Evolutionary conservation across 179 eudicot species (phyloP).

Genomic region (Nepenthes alata): DNA sequence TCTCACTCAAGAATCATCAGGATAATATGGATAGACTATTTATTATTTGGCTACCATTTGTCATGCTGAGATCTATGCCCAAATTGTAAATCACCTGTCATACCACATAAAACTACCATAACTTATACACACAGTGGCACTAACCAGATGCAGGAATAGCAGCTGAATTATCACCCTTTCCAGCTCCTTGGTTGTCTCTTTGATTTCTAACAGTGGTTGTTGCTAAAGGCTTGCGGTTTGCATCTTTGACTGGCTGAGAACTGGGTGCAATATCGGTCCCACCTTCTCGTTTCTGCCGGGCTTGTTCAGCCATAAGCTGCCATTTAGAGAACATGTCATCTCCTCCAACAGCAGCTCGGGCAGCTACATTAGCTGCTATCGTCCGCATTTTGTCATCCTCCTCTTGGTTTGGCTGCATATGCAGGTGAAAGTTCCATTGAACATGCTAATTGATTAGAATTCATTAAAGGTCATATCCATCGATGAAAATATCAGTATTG

Average conservation of each 20-base stretch:
- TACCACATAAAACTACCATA: too few relatives aligned
- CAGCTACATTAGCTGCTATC: conserved; percentile 97
- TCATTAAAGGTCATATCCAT: not conserved
- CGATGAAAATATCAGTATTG: too few relatives aligned
- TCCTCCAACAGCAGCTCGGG: conserved; percentile 95
- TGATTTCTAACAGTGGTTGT: conserved; percentile 21
- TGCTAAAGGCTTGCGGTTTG: conserved; percentile 27
- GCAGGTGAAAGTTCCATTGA: not conserved
- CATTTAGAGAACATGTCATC: conserved; percentile 93
- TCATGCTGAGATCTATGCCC: too few relatives aligned
- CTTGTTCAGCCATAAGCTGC: conserved; percentile 88
- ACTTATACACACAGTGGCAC: conserved; percentile 4
- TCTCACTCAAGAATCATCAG: too few relatives aligned
- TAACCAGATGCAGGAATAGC: conserved; percentile 45
- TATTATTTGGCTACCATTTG: too few relatives aligned
- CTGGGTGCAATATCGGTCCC: conserved; percentile 41
- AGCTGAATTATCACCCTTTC: conserved; percentile 31
- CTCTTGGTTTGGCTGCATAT: conserved; percentile 60
- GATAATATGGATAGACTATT: too few relatives aligned
- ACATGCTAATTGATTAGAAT: not conserved
- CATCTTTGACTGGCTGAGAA: conserved; percentile 47
- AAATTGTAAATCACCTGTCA: too few relatives aligned
- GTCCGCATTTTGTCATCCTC: conserved; percentile 97
- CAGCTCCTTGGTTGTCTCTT: conserved; percentile 43
- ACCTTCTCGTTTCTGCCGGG: conserved; percentile 80